phyloP scores from a whole-genome alignment of 129 eudicot species.

The Deinandra increscens region DNA sequence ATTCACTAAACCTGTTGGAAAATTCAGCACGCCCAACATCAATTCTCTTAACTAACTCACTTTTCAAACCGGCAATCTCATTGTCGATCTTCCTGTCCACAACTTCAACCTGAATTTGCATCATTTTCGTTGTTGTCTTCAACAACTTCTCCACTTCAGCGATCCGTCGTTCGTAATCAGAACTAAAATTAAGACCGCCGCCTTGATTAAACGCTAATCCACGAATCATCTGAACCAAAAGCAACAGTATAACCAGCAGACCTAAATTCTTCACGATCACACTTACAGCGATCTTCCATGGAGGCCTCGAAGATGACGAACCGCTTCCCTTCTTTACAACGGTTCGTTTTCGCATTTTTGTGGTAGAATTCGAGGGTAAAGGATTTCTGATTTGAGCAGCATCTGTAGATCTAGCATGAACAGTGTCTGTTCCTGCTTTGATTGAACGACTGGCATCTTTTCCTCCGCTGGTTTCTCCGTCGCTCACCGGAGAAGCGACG shows the following conservation, averaged over 20 bases:
- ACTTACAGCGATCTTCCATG: slow-evolving; percentile 69
- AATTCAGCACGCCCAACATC: slow-evolving; percentile 37
- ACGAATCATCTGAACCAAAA: slow-evolving; percentile 65
- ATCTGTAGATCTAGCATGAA: slow-evolving; percentile 52
- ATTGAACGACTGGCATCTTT: slow-evolving; percentile 41
- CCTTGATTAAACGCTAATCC: slow-evolving; percentile 38
- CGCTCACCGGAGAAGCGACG: slow-evolving; percentile 25
- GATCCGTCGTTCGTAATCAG: slow-evolving; percentile 61
- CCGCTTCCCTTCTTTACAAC: slow-evolving; percentile 25
- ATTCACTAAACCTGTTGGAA: slow-evolving; percentile 26
- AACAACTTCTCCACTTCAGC: slow-evolving; percentile 62
- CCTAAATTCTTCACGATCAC: slow-evolving; percentile 60
- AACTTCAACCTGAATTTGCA: slow-evolving; percentile 80
- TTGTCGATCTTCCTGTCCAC: slow-evolving; percentile 64
- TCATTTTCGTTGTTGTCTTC: slow-evolving; percentile 55
- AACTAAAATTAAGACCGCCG: slow-evolving; percentile 19
- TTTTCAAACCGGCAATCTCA: slow-evolving; percentile 44
- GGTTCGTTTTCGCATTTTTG: slow-evolving; percentile 30
- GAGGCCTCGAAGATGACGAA: slow-evolving; percentile 33
- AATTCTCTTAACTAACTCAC: slow-evolving; percentile 50
- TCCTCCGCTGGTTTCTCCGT: slow-evolving; percentile 12
- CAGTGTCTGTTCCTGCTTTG: slow-evolving; percentile 34
- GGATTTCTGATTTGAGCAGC: slow-evolving; percentile 38
- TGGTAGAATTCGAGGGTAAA: slow-evolving; percentile 30
- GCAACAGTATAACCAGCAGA: slow-evolving; percentile 46